Conservation (phyloP, 805 yeast species). For the Candida sonorensis region DNA sequence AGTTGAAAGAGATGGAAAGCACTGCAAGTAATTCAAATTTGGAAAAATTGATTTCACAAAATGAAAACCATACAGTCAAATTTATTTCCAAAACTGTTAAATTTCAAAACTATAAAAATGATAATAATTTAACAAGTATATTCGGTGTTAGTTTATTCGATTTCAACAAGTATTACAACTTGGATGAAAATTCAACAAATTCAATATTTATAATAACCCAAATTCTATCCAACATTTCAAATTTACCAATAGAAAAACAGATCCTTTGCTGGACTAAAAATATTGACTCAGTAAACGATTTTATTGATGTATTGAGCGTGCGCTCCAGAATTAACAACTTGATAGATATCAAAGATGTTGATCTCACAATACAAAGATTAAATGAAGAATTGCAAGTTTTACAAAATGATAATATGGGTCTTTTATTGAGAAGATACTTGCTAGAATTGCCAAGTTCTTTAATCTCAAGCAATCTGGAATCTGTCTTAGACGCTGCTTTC, state of each 20-base stretch:
- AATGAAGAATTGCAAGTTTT: constrained; percentile 2
- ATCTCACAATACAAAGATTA: constrained; percentile 2
- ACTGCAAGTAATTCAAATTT: constrained; percentile 3
- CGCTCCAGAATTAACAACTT: constrained; percentile 10
- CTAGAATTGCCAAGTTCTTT: constrained; percentile 15
- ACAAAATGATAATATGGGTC: constrained; percentile 8
- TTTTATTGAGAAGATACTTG: constrained; percentile 13
- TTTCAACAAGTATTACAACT: constrained; percentile 3
- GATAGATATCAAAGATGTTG: not conserved
- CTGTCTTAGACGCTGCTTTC: constrained; percentile 10
- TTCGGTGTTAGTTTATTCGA: constrained; percentile 10
- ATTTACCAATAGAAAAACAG: constrained; percentile 7
- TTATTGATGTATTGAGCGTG: constrained; percentile 7
- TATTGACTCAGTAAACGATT: constrained; percentile 4
- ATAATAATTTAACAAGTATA: constrained; percentile 3
- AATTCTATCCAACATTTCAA: constrained; percentile 5
- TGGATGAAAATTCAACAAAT: too few relatives aligned
- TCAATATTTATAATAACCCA: constrained; percentile 9
- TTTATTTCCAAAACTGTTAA: constrained; percentile 3
- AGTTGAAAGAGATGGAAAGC: constrained; percentile 1
- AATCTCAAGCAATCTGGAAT: constrained; percentile 6
- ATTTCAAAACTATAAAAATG: constrained; percentile 11
- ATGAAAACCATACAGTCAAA: too few relatives aligned
- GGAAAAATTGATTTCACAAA: constrained; percentile 3
- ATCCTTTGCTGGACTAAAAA: constrained; percentile 8